Conservation (phyloP, 1,139 yeast genomes). For the Pneumocystis carinii region DNA sequence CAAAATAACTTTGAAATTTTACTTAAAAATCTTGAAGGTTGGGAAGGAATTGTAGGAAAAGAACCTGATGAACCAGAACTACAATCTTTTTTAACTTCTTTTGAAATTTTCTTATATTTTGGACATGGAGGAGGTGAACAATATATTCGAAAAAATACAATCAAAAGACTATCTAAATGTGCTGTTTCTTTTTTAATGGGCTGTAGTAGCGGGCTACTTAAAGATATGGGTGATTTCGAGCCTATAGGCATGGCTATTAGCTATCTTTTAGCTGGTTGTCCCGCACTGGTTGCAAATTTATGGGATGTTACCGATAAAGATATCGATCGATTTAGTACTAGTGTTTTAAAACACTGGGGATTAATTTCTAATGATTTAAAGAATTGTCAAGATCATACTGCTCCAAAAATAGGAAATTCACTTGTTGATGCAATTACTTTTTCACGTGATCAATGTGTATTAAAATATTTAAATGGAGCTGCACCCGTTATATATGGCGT, state of each 20-base stretch:
- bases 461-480: slow-evolving; percentile 59
- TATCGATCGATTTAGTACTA: slow-evolving; percentile 56
- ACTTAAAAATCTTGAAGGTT: slow-evolving; percentile 25
- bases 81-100: slow-evolving; percentile 26
- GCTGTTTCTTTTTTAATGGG: slow-evolving; percentile 76
- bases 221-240: slow-evolving; percentile 43
- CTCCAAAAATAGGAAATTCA: slow-evolving; percentile 13
- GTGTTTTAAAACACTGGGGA: slow-evolving; percentile 15
- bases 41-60: slow-evolving; percentile 27
- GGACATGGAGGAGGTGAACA: slow-evolving; percentile 97
- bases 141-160: slow-evolving; percentile 39
- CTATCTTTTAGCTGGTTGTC: slow-evolving; percentile 67
- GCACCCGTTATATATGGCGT: slow-evolving; percentile 71
- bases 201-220: slow-evolving; percentile 69
- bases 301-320: slow-evolving; percentile 98
- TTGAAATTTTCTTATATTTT: slow-evolving; percentile 49
- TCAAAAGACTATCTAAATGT: slow-evolving; percentile 32
- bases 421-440: slow-evolving; percentile 39
- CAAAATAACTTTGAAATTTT: slow-evolving; percentile 41
- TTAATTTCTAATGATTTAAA: slow-evolving; percentile 32
- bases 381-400: slow-evolving; percentile 41
- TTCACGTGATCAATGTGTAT: slow-evolving; percentile 49
- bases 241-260: slow-evolving; percentile 65
- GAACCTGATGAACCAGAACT: slow-evolving; percentile 45
- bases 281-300: slow-evolving; percentile 66